Base-by-base conservation (phyloP, 805 yeast genomes). In the Saturnispora besseyi region DNA sequence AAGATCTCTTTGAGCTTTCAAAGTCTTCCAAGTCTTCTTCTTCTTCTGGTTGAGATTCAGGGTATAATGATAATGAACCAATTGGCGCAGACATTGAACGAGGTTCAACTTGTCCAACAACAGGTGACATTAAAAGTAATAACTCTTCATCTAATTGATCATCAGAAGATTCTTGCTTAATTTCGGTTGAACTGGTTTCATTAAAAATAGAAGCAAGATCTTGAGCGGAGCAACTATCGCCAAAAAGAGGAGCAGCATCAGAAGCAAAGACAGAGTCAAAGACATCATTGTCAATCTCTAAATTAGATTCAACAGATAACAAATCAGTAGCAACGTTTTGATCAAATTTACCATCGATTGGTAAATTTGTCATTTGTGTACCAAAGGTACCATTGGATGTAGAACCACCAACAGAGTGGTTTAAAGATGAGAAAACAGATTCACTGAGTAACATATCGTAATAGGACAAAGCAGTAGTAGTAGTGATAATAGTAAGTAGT, bases 241-340 rank as follows among this genome's bases (percentile, higher is more conserved):
- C 52, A 8, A 84, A 82, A 51, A 84, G 70, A 12, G 88, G 77
- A 41, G 75, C 78, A 41, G 75, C 78, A 87, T 88, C 82, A 56
- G 59, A 18, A 9, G 46, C 45, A 57, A 78, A 77, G 34, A 77
- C 77, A 12, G 81, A 75, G 46, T 76, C 77, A 56, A 78, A 61
- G 30, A 77, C 74, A 45, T 74, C 70, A 12, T 77, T 66, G 59
- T 77, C 79, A 58, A 82, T 69, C 55, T 76, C 73, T 53, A 77
- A 63, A 10, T 83, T 81, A 47, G 82, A 69, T 34, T 41, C 30
- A 12, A 24, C 42, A 38, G 42, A 18, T 12, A 36, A 18, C 40
- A 29, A 29, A n/a, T 28, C 32, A 29, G 21, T 28, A 22, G 13
- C 18, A 26, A 28, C 32, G 24, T 22, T 10, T 12, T 57, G 38